phyloP scores from a whole-genome alignment of 164 flowering plant genomes.

The Vitis rotundifolia region DNA sequence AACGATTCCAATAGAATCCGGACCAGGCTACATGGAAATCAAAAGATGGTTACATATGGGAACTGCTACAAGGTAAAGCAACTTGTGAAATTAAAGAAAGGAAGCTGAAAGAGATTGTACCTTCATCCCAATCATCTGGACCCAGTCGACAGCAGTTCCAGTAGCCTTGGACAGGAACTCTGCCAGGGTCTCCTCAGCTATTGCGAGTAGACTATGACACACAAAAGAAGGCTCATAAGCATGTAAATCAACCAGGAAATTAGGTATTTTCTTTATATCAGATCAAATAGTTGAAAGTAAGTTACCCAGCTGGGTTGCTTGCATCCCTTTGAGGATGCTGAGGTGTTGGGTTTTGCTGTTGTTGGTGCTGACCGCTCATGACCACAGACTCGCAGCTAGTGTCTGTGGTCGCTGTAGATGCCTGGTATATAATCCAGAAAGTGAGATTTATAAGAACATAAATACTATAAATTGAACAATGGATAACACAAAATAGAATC shows the following conservation, averaged over 20 bases:
- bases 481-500: too few species aligned
- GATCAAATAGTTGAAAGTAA: neutral
- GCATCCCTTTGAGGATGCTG: constrained; percentile 80
- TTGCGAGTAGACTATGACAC: constrained; percentile 59
- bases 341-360: constrained; percentile 69
- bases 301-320: constrained; percentile 86
- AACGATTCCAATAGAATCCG: constrained; percentile 95
- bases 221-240: constrained; percentile 1
- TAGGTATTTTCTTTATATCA: neutral
- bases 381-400: constrained; percentile 90
- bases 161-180: constrained; percentile 97
- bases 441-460: neutral
- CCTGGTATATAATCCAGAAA: constrained; percentile 30
- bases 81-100: neutral
- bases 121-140: constrained; percentile 99
- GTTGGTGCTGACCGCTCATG: constrained; percentile 75
- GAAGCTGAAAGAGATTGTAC: constrained; percentile 24
- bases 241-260: neutral
- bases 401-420: constrained; percentile 65
- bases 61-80: neutral
- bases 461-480: neutral
- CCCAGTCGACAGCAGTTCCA: constrained; percentile 99
- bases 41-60: neutral
- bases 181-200: constrained; percentile 95
- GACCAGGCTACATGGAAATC: constrained; percentile 73